Base-by-base conservation (phyloP, 2,329 filamentous ascomycete species). In the Stenocarpella maydis region DNA sequence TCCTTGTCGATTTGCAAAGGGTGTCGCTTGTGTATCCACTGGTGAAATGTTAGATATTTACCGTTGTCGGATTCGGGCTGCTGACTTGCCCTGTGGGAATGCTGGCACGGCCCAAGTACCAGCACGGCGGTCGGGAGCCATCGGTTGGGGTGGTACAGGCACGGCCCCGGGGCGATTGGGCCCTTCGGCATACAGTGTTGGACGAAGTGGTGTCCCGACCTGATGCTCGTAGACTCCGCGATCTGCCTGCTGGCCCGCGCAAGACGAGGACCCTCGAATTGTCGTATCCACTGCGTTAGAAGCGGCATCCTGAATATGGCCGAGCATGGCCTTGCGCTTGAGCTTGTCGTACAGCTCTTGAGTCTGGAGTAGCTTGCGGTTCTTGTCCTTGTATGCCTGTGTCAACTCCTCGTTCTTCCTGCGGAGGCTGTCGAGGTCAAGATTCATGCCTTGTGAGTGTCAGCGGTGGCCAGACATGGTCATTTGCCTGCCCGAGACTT, bases 331-430 rank as follows among this genome's bases (percentile, higher is more conserved):
- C 69, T 83, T 85, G 54, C 85, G 81, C 74, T 89, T 90, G 55
- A 89, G 78, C 71, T 85, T 89, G 74, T 89, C 86, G 71, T 90
- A 90, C 2, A 89, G 80, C 71, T 89, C 87, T 74, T 94, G 92
- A 3, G 89, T 87, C 71, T 93, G 90, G 6, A 89, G 80, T 3
- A 92, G 85, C 69, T 90, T 91, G 55, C 87, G 89, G 73, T 82
- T 89, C 77, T 95, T 96, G 26, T 94, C 91, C 67, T 87, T 87
- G 74, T 89, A 90, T 4, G 88, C 85, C 26, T 89, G 85, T 5
- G 84, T 82, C 1, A 97, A 81, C 43, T 95, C 91, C 21, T 92
- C 86, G 72, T 94, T 92, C 78, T 92, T 94, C 60, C 87, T 86
- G 64, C 89, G 84, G 14, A 95, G 81, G 10, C 82, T 82, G 26